Conservation (phyloP, 345 rosid species). For the Sisymbrium irio region DNA sequence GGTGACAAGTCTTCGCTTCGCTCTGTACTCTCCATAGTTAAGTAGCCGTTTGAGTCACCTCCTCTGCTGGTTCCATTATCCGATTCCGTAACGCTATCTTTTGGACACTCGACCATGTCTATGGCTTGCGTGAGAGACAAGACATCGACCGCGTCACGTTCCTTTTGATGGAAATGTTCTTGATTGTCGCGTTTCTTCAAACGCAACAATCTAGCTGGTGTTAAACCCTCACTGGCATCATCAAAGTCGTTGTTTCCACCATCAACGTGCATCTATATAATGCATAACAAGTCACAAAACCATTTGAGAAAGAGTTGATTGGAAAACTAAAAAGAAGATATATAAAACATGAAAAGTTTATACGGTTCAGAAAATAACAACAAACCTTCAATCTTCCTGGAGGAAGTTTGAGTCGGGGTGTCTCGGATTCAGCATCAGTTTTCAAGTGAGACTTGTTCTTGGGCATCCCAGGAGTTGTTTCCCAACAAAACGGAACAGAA, state of each 20-base stretch:
- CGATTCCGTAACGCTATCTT: constrained; percentile 15
- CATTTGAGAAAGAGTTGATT: background rate
- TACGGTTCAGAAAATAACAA: constrained; percentile 16
- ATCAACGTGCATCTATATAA: constrained; percentile 34
- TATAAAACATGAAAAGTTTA: background rate
- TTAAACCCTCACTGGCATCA: constrained; percentile 33
- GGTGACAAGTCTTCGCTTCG: constrained; percentile 41
- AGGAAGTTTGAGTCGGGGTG: constrained; percentile 69
- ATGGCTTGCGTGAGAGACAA: constrained; percentile 79
- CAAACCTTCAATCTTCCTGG: constrained; percentile 51
- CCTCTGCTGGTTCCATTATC: constrained; percentile 26
- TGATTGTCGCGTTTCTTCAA: constrained; percentile 14
- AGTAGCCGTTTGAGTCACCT: constrained; percentile 34
- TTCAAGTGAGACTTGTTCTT: constrained; percentile 33
- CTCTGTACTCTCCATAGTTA: constrained; percentile 39
- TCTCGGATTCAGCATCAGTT: constrained; percentile 34
- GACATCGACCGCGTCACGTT: constrained; percentile 46
- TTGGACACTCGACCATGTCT: constrained; percentile 64
- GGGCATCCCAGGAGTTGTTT: constrained; percentile 78
- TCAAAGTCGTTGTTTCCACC: constrained; percentile 33
- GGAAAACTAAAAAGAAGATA: background rate
- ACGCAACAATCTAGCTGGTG: constrained; percentile 33
- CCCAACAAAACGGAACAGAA: constrained; percentile 83
- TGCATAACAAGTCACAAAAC: constrained; percentile 2
- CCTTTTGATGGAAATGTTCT: background rate